phyloP scores from a whole-genome alignment of 495 filamentous ascomycete species.

The Cryomyces minteri region DNA sequence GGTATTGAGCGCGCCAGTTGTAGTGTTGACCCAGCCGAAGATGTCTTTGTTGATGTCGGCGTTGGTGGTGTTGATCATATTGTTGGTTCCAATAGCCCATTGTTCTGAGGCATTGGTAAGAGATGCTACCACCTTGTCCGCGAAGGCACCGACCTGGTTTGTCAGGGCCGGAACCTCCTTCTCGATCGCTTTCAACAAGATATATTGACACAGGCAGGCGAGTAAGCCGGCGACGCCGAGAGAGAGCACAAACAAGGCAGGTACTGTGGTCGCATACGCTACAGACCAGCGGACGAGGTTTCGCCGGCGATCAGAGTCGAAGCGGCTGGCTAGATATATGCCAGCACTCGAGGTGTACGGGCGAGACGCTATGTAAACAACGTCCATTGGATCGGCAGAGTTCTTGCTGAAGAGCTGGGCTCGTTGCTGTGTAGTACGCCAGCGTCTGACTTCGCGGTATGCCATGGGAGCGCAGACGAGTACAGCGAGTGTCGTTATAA shows the following conservation, averaged over 20 bases:
- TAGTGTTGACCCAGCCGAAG: constrained; percentile 75
- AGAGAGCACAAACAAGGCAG: constrained; percentile 74
- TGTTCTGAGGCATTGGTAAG: constrained; percentile 53
- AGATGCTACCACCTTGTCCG: constrained; percentile 53
- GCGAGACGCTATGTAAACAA: constrained; percentile 70
- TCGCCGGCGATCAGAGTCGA: constrained; percentile 47
- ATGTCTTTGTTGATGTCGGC: constrained; percentile 63
- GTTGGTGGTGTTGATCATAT: constrained; percentile 46
- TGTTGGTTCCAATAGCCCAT: constrained; percentile 67
- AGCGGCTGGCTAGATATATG: constrained; percentile 50
- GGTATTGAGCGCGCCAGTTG: constrained; percentile 60
- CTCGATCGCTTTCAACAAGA: constrained; percentile 54
- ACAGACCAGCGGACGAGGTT: constrained; percentile 66
- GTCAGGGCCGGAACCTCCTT: constrained; percentile 60
- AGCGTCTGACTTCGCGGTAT: constrained; percentile 62
- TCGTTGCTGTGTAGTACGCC: constrained; percentile 50
- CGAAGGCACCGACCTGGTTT: constrained; percentile 61
- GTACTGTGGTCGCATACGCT: constrained; percentile 67
- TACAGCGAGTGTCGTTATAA: constrained; percentile 50
- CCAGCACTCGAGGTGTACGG: constrained; percentile 55
- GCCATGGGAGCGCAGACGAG: constrained; percentile 59
- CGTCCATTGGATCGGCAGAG: constrained; percentile 64
- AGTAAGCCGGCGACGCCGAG: constrained; percentile 74
- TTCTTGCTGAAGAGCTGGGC: constrained; percentile 45
- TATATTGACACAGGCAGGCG: constrained; percentile 67